Evolutionary conservation across 2,329 filamentous ascomycete species (phyloP), one percentile per base, ranked within the genome.

Genomic region (Aureobasidium vineae): DNA sequence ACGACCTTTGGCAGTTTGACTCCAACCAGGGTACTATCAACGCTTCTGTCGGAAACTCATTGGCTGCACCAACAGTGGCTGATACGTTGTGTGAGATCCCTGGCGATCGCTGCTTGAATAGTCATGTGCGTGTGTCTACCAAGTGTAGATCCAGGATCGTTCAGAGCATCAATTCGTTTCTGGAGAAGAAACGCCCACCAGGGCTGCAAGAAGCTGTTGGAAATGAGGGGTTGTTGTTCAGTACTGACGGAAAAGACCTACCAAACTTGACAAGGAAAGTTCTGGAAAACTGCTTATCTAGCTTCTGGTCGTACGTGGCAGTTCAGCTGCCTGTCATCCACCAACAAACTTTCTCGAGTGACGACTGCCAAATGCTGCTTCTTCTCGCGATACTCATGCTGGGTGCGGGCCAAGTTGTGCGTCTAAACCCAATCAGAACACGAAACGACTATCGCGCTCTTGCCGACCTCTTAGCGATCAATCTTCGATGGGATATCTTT

Each of bases 301-400:
- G 91, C 0, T 98, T 96, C 76, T 98, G 94, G 94, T 84, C 89
- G 66, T 89, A 96, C 75, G 96, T 96, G 73, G 94, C 93, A 75
- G 88, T 92, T 56, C 93, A 97, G 75, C 83, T 97, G 66, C 93
- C 94, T 1, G 96, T 97, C 66, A 81, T 97, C 43, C 94, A 98
- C 77, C 91, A 92, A 75, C 91, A 93, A 10, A 97, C 92, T 0
- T 98, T 97, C 76, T 89, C 87, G 2, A 89, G 91, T 0, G 91
- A 96, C 73, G 88, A 86, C 69, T 92, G 90, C 13, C 90, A 91
- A 0, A 90, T 90, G 70, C 81, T 96, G 23, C 82, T 97, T 13
- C 79, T 97, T 11, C 83, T 97, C 47, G 88, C 90, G 15, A 91
- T 98, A 75, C 95, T 97, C 82, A 88, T 91, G 4, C 92, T 97